Conservation (phyloP, 108 stramenopile species). For the Skeletonema grethae region DNA sequence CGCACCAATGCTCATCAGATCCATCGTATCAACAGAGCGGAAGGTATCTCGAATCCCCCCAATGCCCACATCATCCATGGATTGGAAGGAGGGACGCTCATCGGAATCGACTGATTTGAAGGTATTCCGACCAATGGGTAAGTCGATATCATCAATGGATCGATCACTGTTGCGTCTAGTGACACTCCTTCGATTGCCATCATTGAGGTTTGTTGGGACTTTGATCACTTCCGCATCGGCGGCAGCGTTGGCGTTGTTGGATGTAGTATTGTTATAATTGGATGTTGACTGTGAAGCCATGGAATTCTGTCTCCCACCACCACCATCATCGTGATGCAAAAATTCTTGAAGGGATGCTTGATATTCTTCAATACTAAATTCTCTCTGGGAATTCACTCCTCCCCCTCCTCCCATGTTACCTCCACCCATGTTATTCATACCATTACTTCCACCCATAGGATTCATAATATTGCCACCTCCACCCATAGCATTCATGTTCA, state of each 20-base stretch:
- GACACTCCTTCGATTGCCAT: not conserved
- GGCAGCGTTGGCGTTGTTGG: not conserved
- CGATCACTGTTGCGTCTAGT: conserved; percentile 1
- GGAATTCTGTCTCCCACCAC: not conserved
- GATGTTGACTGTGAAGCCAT: not conserved
- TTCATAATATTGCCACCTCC: not conserved
- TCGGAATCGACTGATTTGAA: conserved; percentile 32
- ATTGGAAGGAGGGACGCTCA: conserved; percentile 31
- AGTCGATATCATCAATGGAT: conserved; percentile 20
- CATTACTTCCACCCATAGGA: not conserved
- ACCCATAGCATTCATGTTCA: conserved; percentile 3
- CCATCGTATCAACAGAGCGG: conserved; percentile 36
- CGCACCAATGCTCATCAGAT: conserved; percentile 42
- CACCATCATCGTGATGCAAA: conserved; percentile 23
- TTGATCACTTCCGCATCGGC: conserved; percentile 3
- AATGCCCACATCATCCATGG: conserved; percentile 23
- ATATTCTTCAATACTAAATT: conserved; percentile 40
- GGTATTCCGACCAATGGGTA: conserved; percentile 19
- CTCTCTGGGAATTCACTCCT: not conserved
- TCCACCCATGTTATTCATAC: conserved; percentile 2
- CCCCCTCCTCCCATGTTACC: conserved; percentile 6
- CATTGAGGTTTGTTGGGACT: conserved; percentile 35
- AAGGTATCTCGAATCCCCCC: conserved; percentile 31
- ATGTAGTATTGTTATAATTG: not conserved
- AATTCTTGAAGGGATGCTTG: conserved; percentile 41